These are phyloP conservation scores for Myriosclerotinia scirpicola DNA, from an alignment of 2,329 filamentous ascomycete species.

Conservation along the genomic window DNA sequence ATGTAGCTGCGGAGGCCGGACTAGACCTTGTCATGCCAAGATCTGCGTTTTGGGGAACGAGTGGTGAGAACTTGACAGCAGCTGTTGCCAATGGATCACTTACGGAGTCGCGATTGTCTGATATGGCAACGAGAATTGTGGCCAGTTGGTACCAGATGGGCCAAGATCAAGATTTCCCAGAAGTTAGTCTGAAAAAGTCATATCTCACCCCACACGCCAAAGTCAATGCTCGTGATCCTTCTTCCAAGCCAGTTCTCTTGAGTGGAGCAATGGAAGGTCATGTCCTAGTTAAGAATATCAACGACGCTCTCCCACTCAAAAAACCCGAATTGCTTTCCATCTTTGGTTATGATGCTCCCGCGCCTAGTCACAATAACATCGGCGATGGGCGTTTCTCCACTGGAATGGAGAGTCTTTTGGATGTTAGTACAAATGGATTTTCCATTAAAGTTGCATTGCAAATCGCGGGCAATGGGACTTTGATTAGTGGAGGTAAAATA, in stretches of 20 bases:
- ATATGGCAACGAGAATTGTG: conserved; percentile 66
- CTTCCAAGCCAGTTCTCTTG: conserved; percentile 26
- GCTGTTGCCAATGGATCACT: conserved; percentile 59
- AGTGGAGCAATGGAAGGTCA: neutral
- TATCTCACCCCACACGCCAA: conserved; percentile 51
- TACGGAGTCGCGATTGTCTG: conserved; percentile 43
- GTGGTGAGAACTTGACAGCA: conserved; percentile 44
- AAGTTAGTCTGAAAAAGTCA: conserved; percentile 52
- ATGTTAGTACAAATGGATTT: neutral
- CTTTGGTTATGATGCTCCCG: neutral
- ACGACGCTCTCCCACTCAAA: neutral
- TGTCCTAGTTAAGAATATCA: neutral
- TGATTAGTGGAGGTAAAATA: neutral
- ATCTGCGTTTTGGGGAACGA: conserved; percentile 28
- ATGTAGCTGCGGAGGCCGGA: conserved; percentile 74
- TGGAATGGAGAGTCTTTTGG: neutral
- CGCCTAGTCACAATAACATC: neutral
- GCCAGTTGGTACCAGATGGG: conserved; percentile 59
- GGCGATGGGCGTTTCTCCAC: neutral
- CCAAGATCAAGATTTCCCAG: conserved; percentile 48
- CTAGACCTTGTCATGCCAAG: conserved; percentile 60
- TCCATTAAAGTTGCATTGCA: too few relatives aligned
- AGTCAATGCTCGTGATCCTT: conserved; percentile 55
- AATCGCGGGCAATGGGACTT: neutral
- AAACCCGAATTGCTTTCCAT: neutral